Base-by-base conservation (phyloP, 2,329 filamentous ascomycete species). In the Oidium heveae region DNA sequence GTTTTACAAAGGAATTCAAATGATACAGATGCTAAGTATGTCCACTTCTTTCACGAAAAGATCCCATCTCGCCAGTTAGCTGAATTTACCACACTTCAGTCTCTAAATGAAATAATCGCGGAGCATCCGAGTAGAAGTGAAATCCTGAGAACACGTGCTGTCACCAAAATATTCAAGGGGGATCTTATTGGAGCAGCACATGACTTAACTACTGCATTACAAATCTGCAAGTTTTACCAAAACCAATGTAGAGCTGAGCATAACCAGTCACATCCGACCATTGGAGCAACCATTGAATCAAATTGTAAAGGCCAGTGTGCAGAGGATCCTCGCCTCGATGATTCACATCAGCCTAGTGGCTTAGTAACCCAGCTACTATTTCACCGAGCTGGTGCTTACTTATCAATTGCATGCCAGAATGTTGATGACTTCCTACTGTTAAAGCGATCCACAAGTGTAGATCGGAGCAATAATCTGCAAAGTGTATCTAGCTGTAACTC, bases 31-130 rank as follows among this genome's bases (percentile, higher is more conserved):
- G 86, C 84, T 32, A 83, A 82, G 66, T 91, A 91, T 64, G 86
- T 91, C n/a, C 83, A 91, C 64, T 91, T 89, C 68, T 93, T 93
- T 66, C 84, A 89, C 67, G 84, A 93, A 68, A 91, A 89, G 74
- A 88, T 91, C 28, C 82, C 84, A 1, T 83, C 79, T 43, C 71
- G 82, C 44, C 79, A 82, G 64, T 70, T 91, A 64, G 82, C 79
- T 37, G 77, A 85, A 61, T 80, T 75, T 61, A 88, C 84, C 9
- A 80, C 76, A 58, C 67, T 88, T 55, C 81, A 0, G 28, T 32
- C 28, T 32, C 8, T 9, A 32, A 9, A 32, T 32, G 28, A 32
- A 32, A 7, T 32, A 32, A 32, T 32, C 28, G 6, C 28, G 8
- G 28, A 32, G 8, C 28, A 32, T 32, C 28, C 28, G 28, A 32